Base-by-base conservation (phyloP, 257 asterid genomes). In the Solanum virginianum region DNA sequence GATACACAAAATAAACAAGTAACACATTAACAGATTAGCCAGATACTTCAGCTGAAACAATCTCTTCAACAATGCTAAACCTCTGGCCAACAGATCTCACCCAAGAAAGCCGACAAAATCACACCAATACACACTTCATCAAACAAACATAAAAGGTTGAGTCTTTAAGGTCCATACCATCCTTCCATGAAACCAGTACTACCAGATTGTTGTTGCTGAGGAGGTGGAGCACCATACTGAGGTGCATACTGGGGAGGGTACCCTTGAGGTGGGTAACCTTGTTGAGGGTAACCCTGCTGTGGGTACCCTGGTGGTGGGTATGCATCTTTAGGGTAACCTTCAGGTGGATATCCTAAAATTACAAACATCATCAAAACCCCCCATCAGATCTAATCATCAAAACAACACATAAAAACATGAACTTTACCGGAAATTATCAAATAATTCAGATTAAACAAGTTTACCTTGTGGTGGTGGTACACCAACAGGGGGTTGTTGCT, bases 391-490 rank as follows among this genome's bases (percentile, higher is more conserved):
- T 59, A 62, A 14, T 55, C 11, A 32, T 20, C 49, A 65, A 55
- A 6, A 1, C n/a, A 43, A 15, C 80, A 26, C 8, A 55, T 4
- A 20, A 5, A 68, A n/a, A 18, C 6, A 24, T 36, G 24, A 69
- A 69, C 16, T 39, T 8, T 43, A 10, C 16, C 45, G 32, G 1
- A 70, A 10, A 39, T 1, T 20, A 72, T 43, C 20, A 75, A 74
- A 49, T 7, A n/a, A n/a, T 1, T 39, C 32, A 18, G 6, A 32
- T n/a, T n/a, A 72, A n/a, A 20, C 56, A 70, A 57, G 54, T 83
- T 57, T 68, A 81, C 97, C 97, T 92, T 93, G 97, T 17, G 97
- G 91, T 7, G 97, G 97, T 41, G 97, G 95, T 10, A 90, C 95
- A 62, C 93, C 94, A 80, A 93, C 95, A 18, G 95, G 94, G 71